These are phyloP conservation scores for Aspergillus diversus DNA, from an alignment of 495 filamentous ascomycete genomes.

Conservation along the genomic window DNA sequence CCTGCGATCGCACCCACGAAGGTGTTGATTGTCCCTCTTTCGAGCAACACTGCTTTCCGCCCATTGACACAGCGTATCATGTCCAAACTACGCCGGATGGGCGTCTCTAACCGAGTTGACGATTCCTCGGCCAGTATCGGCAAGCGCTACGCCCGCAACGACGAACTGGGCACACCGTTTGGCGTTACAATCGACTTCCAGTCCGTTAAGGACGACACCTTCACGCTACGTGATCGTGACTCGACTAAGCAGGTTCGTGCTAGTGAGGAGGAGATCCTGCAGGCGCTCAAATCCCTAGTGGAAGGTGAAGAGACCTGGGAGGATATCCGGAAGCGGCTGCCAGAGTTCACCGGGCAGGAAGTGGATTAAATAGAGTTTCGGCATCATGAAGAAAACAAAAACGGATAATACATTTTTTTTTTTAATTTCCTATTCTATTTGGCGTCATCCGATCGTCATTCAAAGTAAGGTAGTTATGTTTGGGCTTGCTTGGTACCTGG, in stretches of 20 bases:
- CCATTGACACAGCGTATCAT: constrained; percentile 56
- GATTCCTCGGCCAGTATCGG: constrained; percentile 70
- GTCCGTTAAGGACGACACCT: constrained; percentile 65
- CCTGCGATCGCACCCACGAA: constrained; percentile 69
- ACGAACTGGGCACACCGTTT: constrained; percentile 69
- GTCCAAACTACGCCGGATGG: constrained; percentile 57
- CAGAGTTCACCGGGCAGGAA: constrained; percentile 71
- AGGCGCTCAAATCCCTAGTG: constrained; percentile 61
- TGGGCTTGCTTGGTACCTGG: not conserved
- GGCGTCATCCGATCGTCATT: not conserved
- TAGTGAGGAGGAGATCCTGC: constrained; percentile 65
- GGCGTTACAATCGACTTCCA: constrained; percentile 74
- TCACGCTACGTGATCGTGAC: constrained; percentile 72
- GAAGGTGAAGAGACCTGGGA: constrained; percentile 68
- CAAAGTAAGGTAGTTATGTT: constrained; percentile 1
- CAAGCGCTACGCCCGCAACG: constrained; percentile 68
- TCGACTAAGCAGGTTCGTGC: constrained; percentile 69
- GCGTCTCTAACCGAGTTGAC: constrained; percentile 66
- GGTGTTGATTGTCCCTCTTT: constrained; percentile 69
- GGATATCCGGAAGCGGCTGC: constrained; percentile 62
- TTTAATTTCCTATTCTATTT: constrained; percentile 3
- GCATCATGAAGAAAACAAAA: not conserved
- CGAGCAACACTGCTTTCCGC: constrained; percentile 59
- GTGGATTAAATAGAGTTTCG: constrained; percentile 47
- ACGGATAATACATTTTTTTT: not conserved